Evolutionary conservation across 2,329 filamentous ascomycete species (phyloP).

Genomic region (Peltaster fructicola): DNA sequence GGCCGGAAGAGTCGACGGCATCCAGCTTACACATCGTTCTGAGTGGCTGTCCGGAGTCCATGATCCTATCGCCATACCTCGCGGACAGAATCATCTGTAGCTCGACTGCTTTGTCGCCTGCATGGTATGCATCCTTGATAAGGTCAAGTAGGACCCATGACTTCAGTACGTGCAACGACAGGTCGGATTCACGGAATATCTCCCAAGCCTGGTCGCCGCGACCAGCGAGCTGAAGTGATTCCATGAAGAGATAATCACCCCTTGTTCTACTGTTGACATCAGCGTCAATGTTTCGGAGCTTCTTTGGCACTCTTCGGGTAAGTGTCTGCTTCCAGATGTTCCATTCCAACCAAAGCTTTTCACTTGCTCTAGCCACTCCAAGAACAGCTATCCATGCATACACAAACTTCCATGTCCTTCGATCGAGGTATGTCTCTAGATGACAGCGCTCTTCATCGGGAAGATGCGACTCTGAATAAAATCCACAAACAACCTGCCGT

Average conservation of each 20-base stretch:
- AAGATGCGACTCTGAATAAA: constrained; percentile 13
- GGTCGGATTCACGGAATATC: constrained; percentile 11
- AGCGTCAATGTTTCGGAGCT: constrained; percentile 2
- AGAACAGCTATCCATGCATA: constrained; percentile 20
- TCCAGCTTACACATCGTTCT: no score
- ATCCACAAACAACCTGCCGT: constrained; percentile 19
- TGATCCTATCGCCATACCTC: no score
- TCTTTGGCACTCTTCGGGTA: constrained; percentile 8
- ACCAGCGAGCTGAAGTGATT: constrained; percentile 16
- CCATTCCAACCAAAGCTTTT: constrained; percentile 19
- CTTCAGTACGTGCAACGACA: constrained; percentile 11
- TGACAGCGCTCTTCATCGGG: constrained; percentile 15
- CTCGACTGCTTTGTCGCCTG: no score
- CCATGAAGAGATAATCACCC: constrained; percentile 19
- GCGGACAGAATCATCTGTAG: no score
- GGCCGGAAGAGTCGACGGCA: no score
- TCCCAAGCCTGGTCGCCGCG: constrained; percentile 17
- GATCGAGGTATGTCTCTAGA: constrained; percentile 15
- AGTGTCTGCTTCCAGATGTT: constrained; percentile 13
- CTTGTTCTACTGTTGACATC: constrained; percentile 12
- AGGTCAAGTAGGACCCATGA: constrained; percentile 8
- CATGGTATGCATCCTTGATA: constrained; percentile 13
- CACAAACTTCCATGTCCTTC: constrained; percentile 17
- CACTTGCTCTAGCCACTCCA: constrained; percentile 13
- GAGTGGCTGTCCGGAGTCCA: no score